A percentile compares a stretch with the other conserved stretches of the same genome.
phyloP scores from a whole-genome alignment of 2,329 filamentous ascomycete genomes.

The Parasarocladium wereldwijsianum region DNA sequence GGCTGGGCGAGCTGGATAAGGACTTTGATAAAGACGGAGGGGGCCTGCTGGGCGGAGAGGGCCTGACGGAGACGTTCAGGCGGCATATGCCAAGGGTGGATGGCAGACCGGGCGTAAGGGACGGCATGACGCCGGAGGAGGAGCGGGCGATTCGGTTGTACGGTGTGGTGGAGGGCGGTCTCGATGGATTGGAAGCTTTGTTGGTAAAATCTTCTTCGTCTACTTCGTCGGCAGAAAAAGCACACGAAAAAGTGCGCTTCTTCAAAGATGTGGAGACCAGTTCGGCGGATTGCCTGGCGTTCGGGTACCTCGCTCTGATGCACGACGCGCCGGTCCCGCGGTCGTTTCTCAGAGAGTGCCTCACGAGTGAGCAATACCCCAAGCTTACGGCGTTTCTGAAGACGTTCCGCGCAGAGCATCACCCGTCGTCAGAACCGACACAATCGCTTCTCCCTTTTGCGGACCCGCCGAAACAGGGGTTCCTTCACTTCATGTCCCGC shows the following conservation, averaged over 20 bases:
- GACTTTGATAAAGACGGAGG: conserved; percentile 29
- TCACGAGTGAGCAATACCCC: conserved; percentile 17
- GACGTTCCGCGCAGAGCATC: conserved; percentile 7
- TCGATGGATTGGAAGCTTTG: conserved; percentile 54
- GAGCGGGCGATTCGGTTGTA: conserved; percentile 63
- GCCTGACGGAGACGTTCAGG: conserved; percentile 24
- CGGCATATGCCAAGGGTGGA: conserved; percentile 18
- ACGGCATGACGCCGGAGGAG: conserved; percentile 54
- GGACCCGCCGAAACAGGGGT: conserved; percentile 8
- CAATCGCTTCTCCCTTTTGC: conserved; percentile 18
- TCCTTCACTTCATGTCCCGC: conserved; percentile 14
- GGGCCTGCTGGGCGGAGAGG: conserved; percentile 22
- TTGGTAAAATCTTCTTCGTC: conserved; percentile 7
- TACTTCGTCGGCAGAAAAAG: background rate
- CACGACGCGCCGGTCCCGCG: conserved; percentile 32
- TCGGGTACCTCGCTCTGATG: conserved; percentile 69
- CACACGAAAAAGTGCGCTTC: conserved; percentile 16
- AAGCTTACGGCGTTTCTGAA: conserved; percentile 15
- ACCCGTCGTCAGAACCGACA: too few relatives aligned
- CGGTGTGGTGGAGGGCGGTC: conserved; percentile 53
- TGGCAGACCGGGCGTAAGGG: conserved; percentile 42
- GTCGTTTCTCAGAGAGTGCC: conserved; percentile 25
- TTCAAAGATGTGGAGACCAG: conserved; percentile 13
- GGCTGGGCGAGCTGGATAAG: conserved; percentile 52
- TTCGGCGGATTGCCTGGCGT: conserved; percentile 59